Evolutionary conservation across 495 filamentous ascomycete genomes (phyloP), one percentile per base, ranked within the genome.

Genomic region (Aspergillus cavernicola): DNA sequence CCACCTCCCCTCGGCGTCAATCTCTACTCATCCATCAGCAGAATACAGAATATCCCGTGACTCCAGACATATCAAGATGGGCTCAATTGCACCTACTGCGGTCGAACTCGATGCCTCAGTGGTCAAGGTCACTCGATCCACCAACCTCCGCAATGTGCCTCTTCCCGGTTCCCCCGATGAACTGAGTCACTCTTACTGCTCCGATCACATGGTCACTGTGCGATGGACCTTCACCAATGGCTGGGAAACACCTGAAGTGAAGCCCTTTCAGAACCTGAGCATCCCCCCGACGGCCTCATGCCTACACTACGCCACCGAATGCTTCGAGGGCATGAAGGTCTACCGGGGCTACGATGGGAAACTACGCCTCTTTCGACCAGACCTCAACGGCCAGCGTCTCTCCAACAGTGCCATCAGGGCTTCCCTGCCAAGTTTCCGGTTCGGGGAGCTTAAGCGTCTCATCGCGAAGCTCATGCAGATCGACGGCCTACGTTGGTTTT

Each of bases 161-260:
- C 65, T 76, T 28, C 79, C 79, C 31, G 80, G 75, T 37, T 80
- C 77, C 9, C 68, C 73, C 0, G 76, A 80, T 59, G 69, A 76
- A 48, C 44, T 68, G 61, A 68, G 71, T 56, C 68, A 73, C 50
- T 74, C 82, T 45, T 71, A 87, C 65, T 89, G 85, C 75, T 92
- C 89, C 41, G 91, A 96, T 66, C 89, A 96, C 77, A 95, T 95
- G 92, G 80, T 95, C 52, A 88, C 85, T 32, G 85, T 75, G 40
- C 67, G 70, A 28, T 96, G 92, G 91, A 85, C 80, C 15, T 70
- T 62, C 6, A 60, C 64, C 32, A 65, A 65, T 13, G 92, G 92
- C 57, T 97, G 92, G 92, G 73, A 76, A 13, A 79, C 83, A 0
- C 92, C 92, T 12, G 79, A 89, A 55, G 73, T 97, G 37, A 82